Evolutionary conservation across 257 asterid species (phyloP), one percentile per base, ranked within the genome.

Genomic region (Solanum chmielewskii): DNA sequence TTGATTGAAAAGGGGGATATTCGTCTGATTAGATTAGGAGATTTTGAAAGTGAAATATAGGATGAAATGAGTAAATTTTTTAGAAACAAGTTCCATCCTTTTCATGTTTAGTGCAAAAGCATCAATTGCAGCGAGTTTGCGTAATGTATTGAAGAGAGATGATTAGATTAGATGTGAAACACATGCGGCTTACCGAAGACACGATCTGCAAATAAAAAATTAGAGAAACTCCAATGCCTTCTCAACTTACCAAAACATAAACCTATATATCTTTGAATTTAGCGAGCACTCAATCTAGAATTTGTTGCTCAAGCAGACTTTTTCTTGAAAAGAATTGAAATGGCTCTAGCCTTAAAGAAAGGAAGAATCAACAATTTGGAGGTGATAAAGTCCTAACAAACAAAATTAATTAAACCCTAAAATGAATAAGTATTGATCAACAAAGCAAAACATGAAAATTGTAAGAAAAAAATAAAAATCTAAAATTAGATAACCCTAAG

Each of bases 171-270:
- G 14, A 44, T 1, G 0, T 44, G 5, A 44, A 44, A 44, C 14
- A 44, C 47, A 44, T 44, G 14, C 47, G 3, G 4, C 14, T 44
- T 44, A 44, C 0, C 1, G 4, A 44, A 4, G 14, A 44, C 14
- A 44, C 1, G 4, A 44, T 0, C 2, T 44, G 0, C 12, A 3
- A 0, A 4, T 10, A 14, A 4, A 44, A 44, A 4, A 44, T 10
- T 44, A 44, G 3, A 9, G 1, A 14, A 12, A 27, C 35, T 66
- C 31, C 69, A 23, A 21, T 62, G 18, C 18, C 2, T 66, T 25
- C 6, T 25, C 35, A 66, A 25, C 73, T 66, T 11, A 64, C 71
- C 14, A n/a, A 64, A 64, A 62, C 71, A n/a, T 64, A 64, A n/a
- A 64, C 71, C 33, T 25, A 66, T 4, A 66, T 25, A 25, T 18